A percentile compares a stretch with the other conserved stretches of the same genome.
phyloP scores from a whole-genome alignment of 768 basidiomycete genomes.

The Agrocybe pediades region DNA sequence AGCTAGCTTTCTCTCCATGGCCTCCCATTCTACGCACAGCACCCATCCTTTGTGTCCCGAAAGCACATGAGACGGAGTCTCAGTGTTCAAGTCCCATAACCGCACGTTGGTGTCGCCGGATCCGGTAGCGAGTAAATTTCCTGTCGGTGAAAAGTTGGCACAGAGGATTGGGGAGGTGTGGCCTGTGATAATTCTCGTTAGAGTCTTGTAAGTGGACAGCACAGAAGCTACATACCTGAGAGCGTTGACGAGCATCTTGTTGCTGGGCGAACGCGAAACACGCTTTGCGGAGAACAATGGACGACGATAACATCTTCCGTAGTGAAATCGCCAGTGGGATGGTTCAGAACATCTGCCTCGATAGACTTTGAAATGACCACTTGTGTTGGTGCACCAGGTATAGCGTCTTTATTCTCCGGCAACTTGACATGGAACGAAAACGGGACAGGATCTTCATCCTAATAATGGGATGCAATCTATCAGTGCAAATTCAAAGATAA shows the following conservation, averaged over 20 bases:
- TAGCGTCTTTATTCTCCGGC: slow-evolving; percentile 52
- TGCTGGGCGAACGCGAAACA: slow-evolving; percentile 92
- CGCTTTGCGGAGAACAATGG: slow-evolving; percentile 92
- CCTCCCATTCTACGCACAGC: slow-evolving; percentile 96
- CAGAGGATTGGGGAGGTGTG: slow-evolving; percentile 94
- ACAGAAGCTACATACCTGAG: slow-evolving; percentile 54
- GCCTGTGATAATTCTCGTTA: slow-evolving; percentile 45
- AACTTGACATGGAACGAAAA: slow-evolving; percentile 87
- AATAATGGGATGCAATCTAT: slow-evolving; percentile 14
- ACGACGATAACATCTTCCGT: slow-evolving; percentile 88
- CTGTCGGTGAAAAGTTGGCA: slow-evolving; percentile 94
- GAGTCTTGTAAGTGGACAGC: neutral
- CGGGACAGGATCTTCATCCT: slow-evolving; percentile 90
- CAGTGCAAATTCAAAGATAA: slow-evolving; percentile 20
- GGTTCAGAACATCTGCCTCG: slow-evolving; percentile 75
- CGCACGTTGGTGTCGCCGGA: slow-evolving; percentile 93
- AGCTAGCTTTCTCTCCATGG: slow-evolving; percentile 85
- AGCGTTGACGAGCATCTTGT: slow-evolving; percentile 93
- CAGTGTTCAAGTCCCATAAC: slow-evolving; percentile 93
- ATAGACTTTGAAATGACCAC: slow-evolving; percentile 86
- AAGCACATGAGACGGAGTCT: slow-evolving; percentile 86
- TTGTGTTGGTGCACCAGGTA: slow-evolving; percentile 65
- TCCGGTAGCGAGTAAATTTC: slow-evolving; percentile 88
- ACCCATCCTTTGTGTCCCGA: slow-evolving; percentile 96
- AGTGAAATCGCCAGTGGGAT: slow-evolving; percentile 71